Percentiles rank a stretch among this genome's conserved stretches.
These are phyloP conservation scores for Triticum dicoccoides DNA, from an alignment of 176 grass and related monocot genomes.

Conservation along the genomic window DNA sequence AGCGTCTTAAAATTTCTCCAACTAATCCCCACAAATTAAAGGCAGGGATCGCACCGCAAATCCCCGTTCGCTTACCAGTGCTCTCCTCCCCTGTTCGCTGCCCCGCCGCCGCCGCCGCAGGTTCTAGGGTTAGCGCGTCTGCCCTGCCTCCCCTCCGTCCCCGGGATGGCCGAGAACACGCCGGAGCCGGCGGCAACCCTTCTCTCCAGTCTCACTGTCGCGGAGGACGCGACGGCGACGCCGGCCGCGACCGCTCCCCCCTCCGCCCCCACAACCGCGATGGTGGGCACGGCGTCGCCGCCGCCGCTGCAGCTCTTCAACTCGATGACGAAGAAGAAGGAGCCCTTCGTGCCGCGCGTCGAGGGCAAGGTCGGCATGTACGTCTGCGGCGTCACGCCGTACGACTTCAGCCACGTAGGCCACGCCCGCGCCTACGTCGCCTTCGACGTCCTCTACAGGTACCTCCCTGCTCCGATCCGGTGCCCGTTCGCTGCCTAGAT, in stretches of 20 bases:
- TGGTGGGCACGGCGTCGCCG: neutral
- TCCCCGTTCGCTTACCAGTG: neutral
- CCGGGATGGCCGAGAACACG: neutral
- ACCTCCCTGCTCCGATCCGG: neutral
- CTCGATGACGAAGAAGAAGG: conserved; percentile 72
- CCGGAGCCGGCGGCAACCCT: neutral
- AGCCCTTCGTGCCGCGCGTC: conserved; percentile 65
- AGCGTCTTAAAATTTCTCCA: neutral
- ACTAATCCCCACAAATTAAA: neutral
- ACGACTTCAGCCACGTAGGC: conserved; percentile 84
- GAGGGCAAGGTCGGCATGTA: conserved; percentile 83
- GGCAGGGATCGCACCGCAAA: conserved; percentile 4
- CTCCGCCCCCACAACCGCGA: neutral
- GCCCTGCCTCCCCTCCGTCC: neutral
- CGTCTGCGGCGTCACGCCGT: conserved; percentile 83
- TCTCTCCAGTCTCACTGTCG: neutral
- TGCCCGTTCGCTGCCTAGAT: neutral
- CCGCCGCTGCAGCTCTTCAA: conserved; percentile 60
- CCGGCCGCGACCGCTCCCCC: neutral
- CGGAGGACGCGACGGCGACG: neutral
- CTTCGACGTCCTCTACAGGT: conserved; percentile 83
- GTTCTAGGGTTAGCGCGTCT: conserved; percentile 8
- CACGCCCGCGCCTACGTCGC: conserved; percentile 79
- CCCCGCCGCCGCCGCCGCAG: neutral
- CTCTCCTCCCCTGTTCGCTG: neutral